Conservation (phyloP, 2,329 filamentous ascomycete genomes). For the Beauveria varroae region DNA sequence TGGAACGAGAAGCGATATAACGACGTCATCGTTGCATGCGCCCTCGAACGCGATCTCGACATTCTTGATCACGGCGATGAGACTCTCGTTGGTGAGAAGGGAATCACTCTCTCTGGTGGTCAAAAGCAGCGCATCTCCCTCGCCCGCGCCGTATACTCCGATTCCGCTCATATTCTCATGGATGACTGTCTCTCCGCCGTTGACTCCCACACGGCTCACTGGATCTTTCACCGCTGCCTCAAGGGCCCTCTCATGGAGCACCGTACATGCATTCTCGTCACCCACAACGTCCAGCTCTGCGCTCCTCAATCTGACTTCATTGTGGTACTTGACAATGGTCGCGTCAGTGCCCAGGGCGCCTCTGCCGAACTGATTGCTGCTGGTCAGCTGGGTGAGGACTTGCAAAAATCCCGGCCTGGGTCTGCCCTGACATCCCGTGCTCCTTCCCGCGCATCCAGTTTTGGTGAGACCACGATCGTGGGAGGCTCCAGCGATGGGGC, state of each 20-base stretch:
- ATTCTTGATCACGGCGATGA: constrained; percentile 90
- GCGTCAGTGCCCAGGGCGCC: constrained; percentile 67
- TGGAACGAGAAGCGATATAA: constrained; percentile 78
- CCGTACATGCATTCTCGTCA: constrained; percentile 90
- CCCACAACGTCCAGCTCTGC: constrained; percentile 88
- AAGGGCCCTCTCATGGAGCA: constrained; percentile 80
- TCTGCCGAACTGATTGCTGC: constrained; percentile 72
- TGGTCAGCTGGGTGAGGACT: constrained; percentile 83
- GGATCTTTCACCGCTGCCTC: constrained; percentile 93
- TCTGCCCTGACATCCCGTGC: constrained; percentile 65
- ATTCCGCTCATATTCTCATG: constrained; percentile 80
- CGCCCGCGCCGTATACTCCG: constrained; percentile 94
- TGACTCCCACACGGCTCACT: constrained; percentile 94
- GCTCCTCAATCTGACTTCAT: constrained; percentile 73
- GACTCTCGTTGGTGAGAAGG: constrained; percentile 93
- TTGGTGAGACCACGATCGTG: constrained; percentile 55
- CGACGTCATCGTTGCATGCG: constrained; percentile 84
- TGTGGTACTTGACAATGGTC: constrained; percentile 81
- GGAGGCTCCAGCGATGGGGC: constrained; percentile 39
- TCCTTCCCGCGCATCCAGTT: constrained; percentile 70
- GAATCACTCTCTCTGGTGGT: constrained; percentile 90
- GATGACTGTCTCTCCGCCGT: constrained; percentile 96
- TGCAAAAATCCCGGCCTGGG: constrained; percentile 61
- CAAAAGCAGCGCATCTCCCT: constrained; percentile 97
- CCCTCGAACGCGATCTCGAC: constrained; percentile 80